Base-by-base conservation (phyloP, 2,329 filamentous ascomycete species). In the Pezicula carpinea region DNA sequence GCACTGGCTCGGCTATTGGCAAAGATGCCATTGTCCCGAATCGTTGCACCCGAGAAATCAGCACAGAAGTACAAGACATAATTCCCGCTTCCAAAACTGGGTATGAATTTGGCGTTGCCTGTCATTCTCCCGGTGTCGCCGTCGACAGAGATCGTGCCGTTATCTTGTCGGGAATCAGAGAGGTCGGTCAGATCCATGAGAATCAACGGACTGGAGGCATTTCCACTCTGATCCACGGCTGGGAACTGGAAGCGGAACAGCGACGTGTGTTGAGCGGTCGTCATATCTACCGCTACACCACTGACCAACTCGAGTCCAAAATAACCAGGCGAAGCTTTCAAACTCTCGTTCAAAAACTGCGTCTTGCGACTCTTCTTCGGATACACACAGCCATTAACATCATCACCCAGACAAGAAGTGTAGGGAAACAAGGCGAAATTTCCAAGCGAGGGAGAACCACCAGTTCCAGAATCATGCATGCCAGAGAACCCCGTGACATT, bases 351-450 rank as follows among this genome's bases (percentile, higher is more conserved):
- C n/a, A 70, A 40, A 3, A 68, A 11, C 52, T 54, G 43, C 40
- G 66, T 51, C 59, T 72, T 52, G 63, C 77, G 68, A 7, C 45
- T 29, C 29, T 52, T 62, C 55, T 78, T 79, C n/a, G 76, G 74
- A 58, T 79, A 87, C 5, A 66, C 69, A 62, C 84, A 88, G 4
- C 69, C 68, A 56, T 87, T 70, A 43, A 89, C 65, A 36, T 82
- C 77, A 48, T 85, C 77, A 7, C 69, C 72, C 0, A 74, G 69
- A 53, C 85, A 89, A 34, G 70, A 69, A 4, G 75, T 66, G 52
- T 86, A 84, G 0, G 84, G 75, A 52, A 89, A 89, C 1, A 89
- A 69, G 1, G 86, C 80, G 49, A 89, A 89, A 57, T 87, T 88
- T 14, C 85, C 86, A 6, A 89, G 66, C 2, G 82, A 87, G 0